phyloP scores from a whole-genome alignment of 305 asterid genomes.

The Solanum chacoense region DNA sequence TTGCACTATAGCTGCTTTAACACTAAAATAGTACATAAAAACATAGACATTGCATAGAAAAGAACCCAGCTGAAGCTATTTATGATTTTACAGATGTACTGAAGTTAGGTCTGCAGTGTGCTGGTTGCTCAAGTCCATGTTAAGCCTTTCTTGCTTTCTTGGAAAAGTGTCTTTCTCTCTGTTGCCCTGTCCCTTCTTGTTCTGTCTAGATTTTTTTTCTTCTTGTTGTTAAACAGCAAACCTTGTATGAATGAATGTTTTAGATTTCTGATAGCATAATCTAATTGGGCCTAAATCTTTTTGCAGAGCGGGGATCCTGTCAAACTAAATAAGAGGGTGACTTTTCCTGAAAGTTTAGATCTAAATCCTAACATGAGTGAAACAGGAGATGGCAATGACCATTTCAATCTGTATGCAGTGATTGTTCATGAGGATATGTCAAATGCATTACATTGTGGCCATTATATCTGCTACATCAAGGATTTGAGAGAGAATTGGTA shows the following conservation, averaged over 20 bases:
- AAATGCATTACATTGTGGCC: conserved; percentile 86
- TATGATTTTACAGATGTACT: background rate
- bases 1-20: background rate
- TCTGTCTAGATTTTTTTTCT: background rate
- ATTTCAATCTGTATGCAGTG: conserved; percentile 85
- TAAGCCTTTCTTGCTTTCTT: background rate
- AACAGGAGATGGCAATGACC: conserved; percentile 42
- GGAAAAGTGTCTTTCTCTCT: background rate
- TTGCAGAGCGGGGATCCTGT: conserved; percentile 83
- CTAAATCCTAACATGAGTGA: conserved; percentile 75
- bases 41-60: background rate
- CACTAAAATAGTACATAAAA: background rate
- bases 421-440: conserved; percentile 86
- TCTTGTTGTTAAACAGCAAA: background rate
- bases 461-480: conserved; percentile 79
- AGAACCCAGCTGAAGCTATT: background rate
- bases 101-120: background rate
- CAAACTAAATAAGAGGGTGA: conserved; percentile 83
- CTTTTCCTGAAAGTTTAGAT: conserved; percentile 66
- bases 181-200: background rate
- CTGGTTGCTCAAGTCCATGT: background rate
- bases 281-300: background rate
- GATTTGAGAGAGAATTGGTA: conserved; percentile 76
- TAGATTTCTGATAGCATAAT: background rate
- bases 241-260: conserved; percentile 4